A percentile compares a stretch with the other conserved stretches of the same genome.
Conservation (phyloP, 345 rosid genomes). For the Populus pruinosa region DNA sequence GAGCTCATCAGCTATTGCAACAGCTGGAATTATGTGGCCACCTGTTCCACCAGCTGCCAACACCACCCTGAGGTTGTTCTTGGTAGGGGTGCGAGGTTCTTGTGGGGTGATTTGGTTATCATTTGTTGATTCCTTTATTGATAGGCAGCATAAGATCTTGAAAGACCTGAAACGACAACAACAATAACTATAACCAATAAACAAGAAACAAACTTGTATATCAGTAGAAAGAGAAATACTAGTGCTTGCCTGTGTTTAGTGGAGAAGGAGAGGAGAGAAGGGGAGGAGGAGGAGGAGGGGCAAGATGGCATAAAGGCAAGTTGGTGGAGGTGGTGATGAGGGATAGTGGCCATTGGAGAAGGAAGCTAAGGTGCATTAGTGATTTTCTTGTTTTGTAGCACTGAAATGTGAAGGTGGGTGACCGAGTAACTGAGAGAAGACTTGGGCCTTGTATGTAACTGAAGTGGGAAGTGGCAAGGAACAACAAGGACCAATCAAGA, state of each 20-base stretch:
- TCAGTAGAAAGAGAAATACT: neutral
- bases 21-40: conserved; percentile 69
- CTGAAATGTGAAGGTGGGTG: neutral
- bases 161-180: neutral
- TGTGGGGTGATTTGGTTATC: conserved; percentile 8
- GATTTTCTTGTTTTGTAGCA: neutral
- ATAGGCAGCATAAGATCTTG: conserved; percentile 31
- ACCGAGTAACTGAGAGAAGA: too few species aligned
- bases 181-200: neutral
- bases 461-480: too few species aligned
- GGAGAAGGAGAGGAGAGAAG: conserved; percentile 2
- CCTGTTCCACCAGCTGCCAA: conserved; percentile 82
- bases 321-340: conserved; percentile 7
- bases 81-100: conserved; percentile 1
- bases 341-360: neutral
- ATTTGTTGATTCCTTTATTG: conserved; percentile 29
- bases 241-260: conserved; percentile 16
- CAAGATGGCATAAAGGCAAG: conserved; percentile 13
- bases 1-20: conserved; percentile 84
- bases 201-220: neutral
- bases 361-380: neutral
- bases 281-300: neutral
- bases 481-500: too few species aligned
- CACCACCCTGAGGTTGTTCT: conserved; percentile 41
- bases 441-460: too few species aligned